Evolutionary conservation across 1,139 yeast species (phyloP), one percentile per base, ranked within the genome.

Genomic region (Martiniozyma asiatica): DNA sequence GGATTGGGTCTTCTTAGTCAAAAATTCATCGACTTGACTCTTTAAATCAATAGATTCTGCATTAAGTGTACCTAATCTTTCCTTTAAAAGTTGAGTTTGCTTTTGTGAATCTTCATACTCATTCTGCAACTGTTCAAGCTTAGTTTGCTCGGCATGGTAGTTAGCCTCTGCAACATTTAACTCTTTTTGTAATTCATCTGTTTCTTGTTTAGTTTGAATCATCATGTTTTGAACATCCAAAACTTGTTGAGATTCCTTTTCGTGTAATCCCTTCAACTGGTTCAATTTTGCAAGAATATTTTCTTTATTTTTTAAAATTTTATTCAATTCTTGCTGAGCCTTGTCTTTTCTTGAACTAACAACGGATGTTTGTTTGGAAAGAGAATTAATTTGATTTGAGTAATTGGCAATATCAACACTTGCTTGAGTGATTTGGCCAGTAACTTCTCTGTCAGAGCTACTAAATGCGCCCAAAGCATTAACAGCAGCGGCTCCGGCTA

Each of bases 361-460:
- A 12, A 65, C 67, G 1, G 79, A 62, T 2, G 93, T 80, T 55
- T 87, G 95, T 14, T 68, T 58, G 2, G 85, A 68, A 41, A 85
- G 63, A 1, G 94, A 78, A 38, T 73, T 74, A 37, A 84, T 75
- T 57, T 87, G 95, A 46, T 78, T 82, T 1, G 93, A 79, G 29
- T 80, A 65, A 44, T 87, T 84, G 12, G 94, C 95, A 52, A 82
- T 67, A 43, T 84, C 95, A 4, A 89, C 71, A 11, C 92, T 74
- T 4, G 93, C 87, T 39, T 71, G 71, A 0, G 93, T 74, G 29
- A 84, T 60, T 47, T 78, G 74, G 16, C 75, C 73, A 1, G 84
- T 68, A 5, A 72, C 63, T 3, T 43, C 50, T 20, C 39, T 38
- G 27, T 51, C 58, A n/a, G 32, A 20, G 65, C 47, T 37, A 1